Evolutionary conservation across 768 basidiomycete genomes (phyloP).

Genomic region (Rhizopogon vinicolor): DNA sequence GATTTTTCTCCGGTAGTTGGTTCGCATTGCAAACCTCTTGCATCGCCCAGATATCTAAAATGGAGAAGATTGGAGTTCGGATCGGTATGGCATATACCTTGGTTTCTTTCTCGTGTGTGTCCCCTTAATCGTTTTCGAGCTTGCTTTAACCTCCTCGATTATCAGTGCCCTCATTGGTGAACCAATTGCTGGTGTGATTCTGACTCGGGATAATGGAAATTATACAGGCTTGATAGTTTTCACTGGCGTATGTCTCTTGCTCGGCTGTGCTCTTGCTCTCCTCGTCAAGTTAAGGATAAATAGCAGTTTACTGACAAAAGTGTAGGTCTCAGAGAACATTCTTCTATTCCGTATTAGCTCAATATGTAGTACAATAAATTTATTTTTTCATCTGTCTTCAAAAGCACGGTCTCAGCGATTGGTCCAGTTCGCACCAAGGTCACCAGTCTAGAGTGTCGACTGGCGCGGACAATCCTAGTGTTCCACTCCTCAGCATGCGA

Average conservation of each 20-base stretch:
- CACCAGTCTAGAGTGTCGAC: too few species aligned
- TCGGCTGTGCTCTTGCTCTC: neutral
- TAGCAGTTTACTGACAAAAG: neutral
- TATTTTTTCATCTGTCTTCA: too few species aligned
- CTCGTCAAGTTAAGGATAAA: neutral
- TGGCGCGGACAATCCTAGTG: too few species aligned
- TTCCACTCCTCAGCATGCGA: too few species aligned
- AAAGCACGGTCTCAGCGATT: too few species aligned
- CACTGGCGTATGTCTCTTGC: neutral
- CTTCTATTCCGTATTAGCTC: neutral
- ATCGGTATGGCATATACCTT: neutral
- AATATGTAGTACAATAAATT: too few species aligned
- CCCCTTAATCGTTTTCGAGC: neutral
- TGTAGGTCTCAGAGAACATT: neutral
- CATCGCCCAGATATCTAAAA: neutral
- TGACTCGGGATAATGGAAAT: neutral
- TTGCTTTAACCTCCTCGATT: too few species aligned
- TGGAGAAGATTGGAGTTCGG: neutral
- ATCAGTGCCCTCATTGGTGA: neutral
- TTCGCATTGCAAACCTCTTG: neutral
- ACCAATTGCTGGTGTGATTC: neutral
- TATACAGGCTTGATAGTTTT: neutral
- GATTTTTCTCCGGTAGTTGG: neutral
- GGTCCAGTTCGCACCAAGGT: too few species aligned
- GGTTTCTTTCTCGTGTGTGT: neutral